A percentile compares a stretch with the other conserved stretches of the same genome.
Conservation (phyloP, 2,329 filamentous ascomycete species). For the Fusarium armeniacum region DNA sequence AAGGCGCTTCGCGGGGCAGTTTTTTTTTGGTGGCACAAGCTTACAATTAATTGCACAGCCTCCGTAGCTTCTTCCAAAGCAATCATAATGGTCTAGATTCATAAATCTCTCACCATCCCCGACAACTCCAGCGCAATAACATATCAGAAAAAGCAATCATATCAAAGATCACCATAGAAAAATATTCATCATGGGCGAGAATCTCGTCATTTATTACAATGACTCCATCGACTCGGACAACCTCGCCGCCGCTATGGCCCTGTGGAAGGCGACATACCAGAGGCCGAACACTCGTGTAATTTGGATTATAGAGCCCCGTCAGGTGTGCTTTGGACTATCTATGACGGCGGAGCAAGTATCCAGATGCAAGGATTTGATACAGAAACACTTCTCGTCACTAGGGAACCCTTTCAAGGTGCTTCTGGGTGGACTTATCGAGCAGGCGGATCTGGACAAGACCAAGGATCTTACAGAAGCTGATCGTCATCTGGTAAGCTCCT, state of each 20-base stretch:
- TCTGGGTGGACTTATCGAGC: slow-evolving; percentile 40
- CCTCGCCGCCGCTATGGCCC: slow-evolving; percentile 43
- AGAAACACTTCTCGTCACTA: slow-evolving; percentile 29
- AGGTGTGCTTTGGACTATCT: slow-evolving; percentile 42
- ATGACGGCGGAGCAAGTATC: slow-evolving; percentile 35
- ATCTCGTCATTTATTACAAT: slow-evolving; percentile 48
- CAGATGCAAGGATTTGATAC: slow-evolving; percentile 36
- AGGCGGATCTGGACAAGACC: slow-evolving; percentile 34
- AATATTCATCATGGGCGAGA: slow-evolving; percentile 31
- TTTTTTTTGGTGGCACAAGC: slow-evolving; percentile 31
- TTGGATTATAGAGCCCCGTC: slow-evolving; percentile 48
- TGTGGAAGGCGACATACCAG: slow-evolving; percentile 30
- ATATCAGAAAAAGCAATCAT: background rate
- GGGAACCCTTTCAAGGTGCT: slow-evolving; percentile 41
- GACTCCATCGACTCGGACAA: slow-evolving; percentile 50
- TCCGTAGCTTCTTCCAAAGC: slow-evolving; percentile 10
- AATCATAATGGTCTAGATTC: slow-evolving; percentile 17
- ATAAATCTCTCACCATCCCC: slow-evolving; percentile 36
- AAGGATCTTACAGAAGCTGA: slow-evolving; percentile 21
- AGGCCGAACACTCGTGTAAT: slow-evolving; percentile 33
- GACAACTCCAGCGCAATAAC: slow-evolving; percentile 20
- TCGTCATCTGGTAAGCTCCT: slow-evolving; percentile 29
- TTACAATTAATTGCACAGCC: slow-evolving; percentile 33
- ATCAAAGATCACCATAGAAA: background rate
- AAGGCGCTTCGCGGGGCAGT: slow-evolving; percentile 35